Evolutionary conservation across 2,329 filamentous ascomycete species (phyloP).

Genomic region (Coniella lustricola): DNA sequence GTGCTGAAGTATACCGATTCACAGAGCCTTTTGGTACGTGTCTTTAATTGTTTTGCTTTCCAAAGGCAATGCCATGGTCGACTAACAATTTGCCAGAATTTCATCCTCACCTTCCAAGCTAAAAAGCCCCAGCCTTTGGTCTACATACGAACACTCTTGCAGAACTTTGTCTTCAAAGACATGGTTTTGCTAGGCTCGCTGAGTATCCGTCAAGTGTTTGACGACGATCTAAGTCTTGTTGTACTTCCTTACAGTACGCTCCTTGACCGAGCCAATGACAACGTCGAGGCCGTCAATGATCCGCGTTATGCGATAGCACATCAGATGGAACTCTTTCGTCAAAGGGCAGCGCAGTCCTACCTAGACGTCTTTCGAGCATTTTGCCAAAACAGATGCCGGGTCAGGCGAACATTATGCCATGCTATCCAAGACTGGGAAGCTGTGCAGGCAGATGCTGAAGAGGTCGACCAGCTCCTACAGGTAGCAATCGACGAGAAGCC

Average conservation of each 20-base stretch:
- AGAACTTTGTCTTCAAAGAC: slow-evolving; percentile 67
- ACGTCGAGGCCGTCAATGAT: slow-evolving; percentile 67
- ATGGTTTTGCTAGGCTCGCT: slow-evolving; percentile 62
- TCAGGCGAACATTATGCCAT: slow-evolving; percentile 84
- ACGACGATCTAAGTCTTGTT: slow-evolving; percentile 72
- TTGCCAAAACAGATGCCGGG: slow-evolving; percentile 84
- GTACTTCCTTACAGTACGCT: slow-evolving; percentile 66
- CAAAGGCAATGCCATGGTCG: not conserved
- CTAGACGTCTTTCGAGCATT: slow-evolving; percentile 77
- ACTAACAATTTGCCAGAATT: slow-evolving; percentile 48
- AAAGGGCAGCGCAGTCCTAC: slow-evolving; percentile 61
- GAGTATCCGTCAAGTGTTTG: slow-evolving; percentile 67
- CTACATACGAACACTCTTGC: slow-evolving; percentile 73
- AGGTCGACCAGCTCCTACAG: slow-evolving; percentile 64
- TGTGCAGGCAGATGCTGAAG: slow-evolving; percentile 74
- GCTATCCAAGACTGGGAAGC: slow-evolving; percentile 76
- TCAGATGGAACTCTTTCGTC: slow-evolving; percentile 64
- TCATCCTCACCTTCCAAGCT: slow-evolving; percentile 66
- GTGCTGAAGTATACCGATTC: slow-evolving; percentile 62
- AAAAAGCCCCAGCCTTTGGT: slow-evolving; percentile 76
- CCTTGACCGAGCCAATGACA: slow-evolving; percentile 67
- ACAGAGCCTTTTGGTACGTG: slow-evolving; percentile 59
- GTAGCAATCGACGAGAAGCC: slow-evolving; percentile 54
- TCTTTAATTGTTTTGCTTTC: slow-evolving; percentile 12
- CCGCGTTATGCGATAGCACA: slow-evolving; percentile 65